Evolutionary conservation across 345 rosid genomes (phyloP).

Genomic region (Eucalyptus regnans): DNA sequence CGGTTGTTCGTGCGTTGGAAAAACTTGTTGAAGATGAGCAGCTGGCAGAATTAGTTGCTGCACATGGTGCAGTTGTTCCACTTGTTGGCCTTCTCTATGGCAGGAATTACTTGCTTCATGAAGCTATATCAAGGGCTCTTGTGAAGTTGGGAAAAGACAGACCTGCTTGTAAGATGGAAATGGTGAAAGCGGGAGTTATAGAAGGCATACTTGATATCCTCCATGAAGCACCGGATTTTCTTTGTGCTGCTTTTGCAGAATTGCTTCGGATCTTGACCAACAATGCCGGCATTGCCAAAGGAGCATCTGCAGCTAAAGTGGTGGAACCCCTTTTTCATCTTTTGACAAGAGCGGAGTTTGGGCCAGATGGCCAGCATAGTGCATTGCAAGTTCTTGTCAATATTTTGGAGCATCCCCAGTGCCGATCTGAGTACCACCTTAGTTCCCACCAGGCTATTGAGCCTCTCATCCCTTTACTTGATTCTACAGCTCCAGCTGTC

Average conservation of each 20-base stretch:
- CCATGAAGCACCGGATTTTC: constrained; percentile 92
- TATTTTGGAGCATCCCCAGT: constrained; percentile 90
- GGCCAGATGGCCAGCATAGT: constrained; percentile 92
- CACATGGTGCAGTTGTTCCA: constrained; percentile 97
- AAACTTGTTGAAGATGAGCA: constrained; percentile 98
- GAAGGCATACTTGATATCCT: constrained; percentile 87
- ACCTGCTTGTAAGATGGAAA: constrained; percentile 92
- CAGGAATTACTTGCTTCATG: constrained; percentile 81
- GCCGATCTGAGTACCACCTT: constrained; percentile 78
- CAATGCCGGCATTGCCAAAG: constrained; percentile 91
- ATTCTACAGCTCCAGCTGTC: constrained; percentile 87
- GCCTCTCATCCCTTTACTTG: constrained; percentile 90
- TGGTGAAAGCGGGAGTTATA: constrained; percentile 97
- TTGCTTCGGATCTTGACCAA: constrained; percentile 90
- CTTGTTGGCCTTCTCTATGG: constrained; percentile 97
- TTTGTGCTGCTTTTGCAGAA: constrained; percentile 88
- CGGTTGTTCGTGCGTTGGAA: constrained; percentile 89
- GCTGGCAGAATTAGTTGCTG: constrained; percentile 96
- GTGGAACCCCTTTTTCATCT: constrained; percentile 81
- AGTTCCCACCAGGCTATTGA: constrained; percentile 82
- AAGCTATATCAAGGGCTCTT: constrained; percentile 87
- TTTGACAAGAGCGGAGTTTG: constrained; percentile 75
- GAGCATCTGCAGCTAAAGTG: constrained; percentile 87
- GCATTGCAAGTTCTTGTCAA: constrained; percentile 92
- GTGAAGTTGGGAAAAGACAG: constrained; percentile 98